These are phyloP conservation scores for Bruguiera sexangula DNA, from an alignment of 345 rosid species.

Conservation along the genomic window DNA sequence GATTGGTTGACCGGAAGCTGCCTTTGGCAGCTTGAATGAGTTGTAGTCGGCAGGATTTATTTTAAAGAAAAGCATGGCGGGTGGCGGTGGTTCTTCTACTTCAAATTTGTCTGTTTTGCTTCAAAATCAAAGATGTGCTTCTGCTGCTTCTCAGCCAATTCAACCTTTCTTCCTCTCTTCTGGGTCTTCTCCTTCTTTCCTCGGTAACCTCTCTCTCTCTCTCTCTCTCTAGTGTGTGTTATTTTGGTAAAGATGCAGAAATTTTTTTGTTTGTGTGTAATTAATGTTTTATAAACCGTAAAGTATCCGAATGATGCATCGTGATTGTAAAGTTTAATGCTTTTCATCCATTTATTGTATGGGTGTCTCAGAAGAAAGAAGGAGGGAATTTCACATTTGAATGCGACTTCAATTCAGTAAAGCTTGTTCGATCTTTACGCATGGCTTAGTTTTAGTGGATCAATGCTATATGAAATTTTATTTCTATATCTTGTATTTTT, in stretches of 20 bases:
- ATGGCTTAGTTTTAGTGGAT: no score
- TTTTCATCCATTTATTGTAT: background rate
- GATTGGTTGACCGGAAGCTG: conserved; percentile 15
- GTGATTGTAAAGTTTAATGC: background rate
- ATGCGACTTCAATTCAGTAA: background rate
- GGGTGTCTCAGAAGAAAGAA: background rate
- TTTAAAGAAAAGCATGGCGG: conserved; percentile 38
- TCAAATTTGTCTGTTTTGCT: conserved; percentile 39
- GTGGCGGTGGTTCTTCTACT: conserved; percentile 23
- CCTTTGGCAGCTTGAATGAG: conserved; percentile 22
- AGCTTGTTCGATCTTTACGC: background rate
- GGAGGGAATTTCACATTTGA: background rate
- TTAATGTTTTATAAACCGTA: background rate
- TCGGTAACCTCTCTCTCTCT: conserved; percentile 31
- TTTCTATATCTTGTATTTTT: no score
- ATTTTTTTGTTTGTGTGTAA: background rate
- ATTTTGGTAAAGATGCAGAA: no score
- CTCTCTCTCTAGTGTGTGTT: background rate
- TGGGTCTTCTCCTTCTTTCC: conserved; percentile 44
- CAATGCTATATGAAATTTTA: no score
- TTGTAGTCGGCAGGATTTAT: background rate
- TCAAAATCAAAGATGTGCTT: conserved; percentile 38
- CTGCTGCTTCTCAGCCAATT: conserved; percentile 33
- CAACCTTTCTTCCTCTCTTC: conserved; percentile 46
- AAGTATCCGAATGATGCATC: background rate